These are phyloP conservation scores for Trichoderma semiorbis DNA, from an alignment of 2,329 filamentous ascomycete species.

Conservation along the genomic window DNA sequence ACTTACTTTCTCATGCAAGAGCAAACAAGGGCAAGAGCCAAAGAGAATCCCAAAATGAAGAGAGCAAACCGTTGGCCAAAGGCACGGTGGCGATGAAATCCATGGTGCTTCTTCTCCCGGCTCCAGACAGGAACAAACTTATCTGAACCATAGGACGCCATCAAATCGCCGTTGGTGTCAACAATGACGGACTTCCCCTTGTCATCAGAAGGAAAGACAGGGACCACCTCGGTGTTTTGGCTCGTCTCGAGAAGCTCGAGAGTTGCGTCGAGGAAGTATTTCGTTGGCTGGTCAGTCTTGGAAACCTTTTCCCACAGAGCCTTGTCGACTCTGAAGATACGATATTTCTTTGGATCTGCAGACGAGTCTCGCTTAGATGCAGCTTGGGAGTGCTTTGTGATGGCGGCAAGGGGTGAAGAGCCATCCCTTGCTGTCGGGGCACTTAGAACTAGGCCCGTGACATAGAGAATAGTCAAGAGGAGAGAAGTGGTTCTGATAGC, in stretches of 20 bases:
- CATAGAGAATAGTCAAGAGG: constrained; percentile 10
- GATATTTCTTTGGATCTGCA: not conserved
- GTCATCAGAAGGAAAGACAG: constrained; percentile 19
- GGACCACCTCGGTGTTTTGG: constrained; percentile 2
- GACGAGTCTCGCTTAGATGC: not conserved
- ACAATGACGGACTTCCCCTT: constrained; percentile 16
- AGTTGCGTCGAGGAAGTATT: constrained; percentile 15
- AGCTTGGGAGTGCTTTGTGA: not conserved
- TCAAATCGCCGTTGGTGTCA: constrained; percentile 22
- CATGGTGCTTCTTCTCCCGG: not conserved
- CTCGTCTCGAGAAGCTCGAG: constrained; percentile 16
- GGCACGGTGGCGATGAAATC: not conserved
- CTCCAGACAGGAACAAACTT: constrained; percentile 16
- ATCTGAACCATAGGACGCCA: constrained; percentile 14
- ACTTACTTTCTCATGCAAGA: constrained; percentile 22
- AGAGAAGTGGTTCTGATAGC: not conserved
- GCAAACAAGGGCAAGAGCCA: constrained; percentile 20
- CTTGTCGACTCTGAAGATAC: constrained; percentile 16
- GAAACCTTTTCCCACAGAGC: not conserved
- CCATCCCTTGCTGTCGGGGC: constrained; percentile 2
- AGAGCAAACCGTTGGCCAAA: constrained; percentile 21
- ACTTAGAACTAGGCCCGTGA: constrained; percentile 13
- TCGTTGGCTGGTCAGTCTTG: not conserved
- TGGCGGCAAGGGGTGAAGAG: not conserved
- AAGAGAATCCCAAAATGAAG: constrained; percentile 20